phyloP scores from a whole-genome alignment of 495 filamentous ascomycete genomes.

The Articulospora tetracladia region DNA sequence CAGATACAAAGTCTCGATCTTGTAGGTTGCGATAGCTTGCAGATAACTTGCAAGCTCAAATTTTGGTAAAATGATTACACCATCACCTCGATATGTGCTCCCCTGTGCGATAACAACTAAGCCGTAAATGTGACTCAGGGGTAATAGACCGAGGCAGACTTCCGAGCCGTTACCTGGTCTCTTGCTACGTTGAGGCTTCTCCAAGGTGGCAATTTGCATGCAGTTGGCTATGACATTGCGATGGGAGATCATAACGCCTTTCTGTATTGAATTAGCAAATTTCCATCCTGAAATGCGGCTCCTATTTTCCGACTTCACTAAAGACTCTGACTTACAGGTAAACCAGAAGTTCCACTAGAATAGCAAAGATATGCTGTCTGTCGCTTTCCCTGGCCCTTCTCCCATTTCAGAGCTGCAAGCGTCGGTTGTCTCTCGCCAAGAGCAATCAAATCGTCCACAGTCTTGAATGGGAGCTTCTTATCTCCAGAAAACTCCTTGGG shows the following conservation, averaged over 20 bases:
- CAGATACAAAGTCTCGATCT: constrained; percentile 66
- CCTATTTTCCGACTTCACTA: neutral
- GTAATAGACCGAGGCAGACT: constrained; percentile 67
- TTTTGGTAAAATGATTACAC: constrained; percentile 75
- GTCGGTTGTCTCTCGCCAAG: constrained; percentile 58
- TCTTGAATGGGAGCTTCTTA: constrained; percentile 56
- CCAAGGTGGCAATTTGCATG: constrained; percentile 57
- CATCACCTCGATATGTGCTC: constrained; percentile 70
- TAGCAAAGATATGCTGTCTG: constrained; percentile 85
- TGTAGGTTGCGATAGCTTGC: constrained; percentile 64
- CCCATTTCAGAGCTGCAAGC: constrained; percentile 65
- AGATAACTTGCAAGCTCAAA: constrained; percentile 71
- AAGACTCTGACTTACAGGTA: constrained; percentile 45
- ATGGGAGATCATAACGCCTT: constrained; percentile 94
- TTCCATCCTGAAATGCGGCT: neutral
- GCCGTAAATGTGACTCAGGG: constrained; percentile 83
- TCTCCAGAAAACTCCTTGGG: constrained; percentile 49
- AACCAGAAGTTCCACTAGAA: constrained; percentile 82
- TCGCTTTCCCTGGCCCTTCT: constrained; percentile 67
- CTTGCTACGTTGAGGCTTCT: constrained; percentile 37
- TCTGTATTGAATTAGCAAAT: constrained; percentile 42
- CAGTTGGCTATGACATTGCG: constrained; percentile 83
- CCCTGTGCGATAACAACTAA: constrained; percentile 73
- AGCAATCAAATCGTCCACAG: constrained; percentile 63
- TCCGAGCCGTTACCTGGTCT: constrained; percentile 40